Percentiles rank a stretch among this genome's conserved stretches.
phyloP scores from a whole-genome alignment of 768 basidiomycete species.

The Psilocybe tampanensis region DNA sequence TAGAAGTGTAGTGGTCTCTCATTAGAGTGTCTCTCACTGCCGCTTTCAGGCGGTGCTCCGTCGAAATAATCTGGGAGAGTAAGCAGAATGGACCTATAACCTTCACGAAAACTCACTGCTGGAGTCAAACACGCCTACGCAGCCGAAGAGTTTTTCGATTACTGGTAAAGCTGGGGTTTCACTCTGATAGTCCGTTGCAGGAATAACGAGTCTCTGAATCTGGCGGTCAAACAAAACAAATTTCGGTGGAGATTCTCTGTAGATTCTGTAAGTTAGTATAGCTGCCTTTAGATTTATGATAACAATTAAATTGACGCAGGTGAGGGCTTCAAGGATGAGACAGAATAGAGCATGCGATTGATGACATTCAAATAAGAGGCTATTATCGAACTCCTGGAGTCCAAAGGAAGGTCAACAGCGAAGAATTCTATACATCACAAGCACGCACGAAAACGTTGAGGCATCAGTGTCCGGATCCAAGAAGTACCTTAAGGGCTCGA shows the following conservation, averaged over 20 bases:
- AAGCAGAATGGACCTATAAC: neutral
- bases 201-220: constrained; percentile 5
- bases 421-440: neutral
- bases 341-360: constrained; percentile 44
- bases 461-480: constrained; percentile 6
- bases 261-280: constrained; percentile 19
- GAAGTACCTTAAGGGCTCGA: constrained; percentile 64
- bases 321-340: constrained; percentile 31
- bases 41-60: no score
- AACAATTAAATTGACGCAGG: constrained; percentile 1
- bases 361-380: constrained; percentile 57
- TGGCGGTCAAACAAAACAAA: constrained; percentile 37
- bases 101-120: constrained; percentile 32
- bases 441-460: constrained; percentile 12
- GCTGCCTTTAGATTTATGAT: constrained; percentile 6
- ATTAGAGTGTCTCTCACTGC: no score
- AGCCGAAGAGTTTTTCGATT: constrained; percentile 58
- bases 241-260: constrained; percentile 9
- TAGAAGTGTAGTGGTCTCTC: no score
- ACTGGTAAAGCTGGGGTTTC: constrained; percentile 41
- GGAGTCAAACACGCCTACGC: constrained; percentile 45
- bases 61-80: constrained; percentile 7
- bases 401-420: neutral
- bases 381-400: constrained; percentile 25
- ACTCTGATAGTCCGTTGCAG: constrained; percentile 13